Percentiles rank a stretch among this genome's conserved stretches.
phyloP scores from a whole-genome alignment of 768 basidiomycete genomes.

The Lentinula sp. region DNA sequence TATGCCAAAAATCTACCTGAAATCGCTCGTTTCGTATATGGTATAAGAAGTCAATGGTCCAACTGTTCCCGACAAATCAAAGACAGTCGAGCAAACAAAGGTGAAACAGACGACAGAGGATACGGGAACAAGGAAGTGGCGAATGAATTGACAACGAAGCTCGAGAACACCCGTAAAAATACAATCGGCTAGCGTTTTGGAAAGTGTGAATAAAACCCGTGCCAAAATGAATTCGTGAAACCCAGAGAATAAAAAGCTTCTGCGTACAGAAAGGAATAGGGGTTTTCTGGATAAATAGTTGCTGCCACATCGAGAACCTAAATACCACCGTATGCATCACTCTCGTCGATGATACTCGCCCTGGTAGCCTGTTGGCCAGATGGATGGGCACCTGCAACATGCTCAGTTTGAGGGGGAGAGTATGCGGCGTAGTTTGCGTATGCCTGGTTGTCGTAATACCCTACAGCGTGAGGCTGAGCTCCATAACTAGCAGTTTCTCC shows the following conservation, averaged over 20 bases:
- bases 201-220: not conserved
- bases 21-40: not conserved
- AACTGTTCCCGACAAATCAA: not conserved
- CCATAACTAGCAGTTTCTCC: not conserved
- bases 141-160: not conserved
- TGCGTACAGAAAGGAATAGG: not conserved
- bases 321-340: conserved; percentile 6
- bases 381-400: not conserved
- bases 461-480: not conserved
- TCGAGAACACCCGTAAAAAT: not conserved
- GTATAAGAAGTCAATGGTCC: not conserved
- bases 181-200: not conserved
- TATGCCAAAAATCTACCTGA: not conserved
- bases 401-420: not conserved
- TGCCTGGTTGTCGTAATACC: not conserved
- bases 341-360: not conserved
- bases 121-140: not conserved
- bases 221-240: not conserved
- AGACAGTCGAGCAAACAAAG: not conserved
- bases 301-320: not conserved
- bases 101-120: not conserved
- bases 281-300: not conserved
- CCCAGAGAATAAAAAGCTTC: not conserved
- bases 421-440: not conserved
- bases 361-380: not conserved